Evolutionary conservation across 768 basidiomycete species (phyloP), one percentile per base, ranked within the genome.

Genomic region (Lentinus brumalis): DNA sequence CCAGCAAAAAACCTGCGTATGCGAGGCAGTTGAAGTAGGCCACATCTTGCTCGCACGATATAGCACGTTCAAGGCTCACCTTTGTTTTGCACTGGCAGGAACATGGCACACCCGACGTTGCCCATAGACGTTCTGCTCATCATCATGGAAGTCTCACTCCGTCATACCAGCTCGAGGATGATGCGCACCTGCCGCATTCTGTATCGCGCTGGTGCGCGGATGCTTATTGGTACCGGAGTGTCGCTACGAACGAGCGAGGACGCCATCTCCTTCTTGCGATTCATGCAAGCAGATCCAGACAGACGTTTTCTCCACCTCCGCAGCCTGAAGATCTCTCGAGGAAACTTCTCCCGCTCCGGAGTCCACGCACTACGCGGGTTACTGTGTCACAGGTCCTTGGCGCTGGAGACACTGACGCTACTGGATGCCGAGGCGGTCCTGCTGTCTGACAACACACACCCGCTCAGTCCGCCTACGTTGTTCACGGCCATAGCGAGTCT

Each of bases 131-230:
- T 62, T 26, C 45, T 62, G 12, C 45, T 50, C 29, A 40, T 49
- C 30, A 41, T 62, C 45, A 41, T 62, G 56, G 40, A 46, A 16
- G 2, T 50, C 8, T 49, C 47, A 5, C n/a, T 29, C 4, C 56
- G 31, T 16, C 15, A 6, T 3, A 35, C 52, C 30, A 54, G 47
- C n/a, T 8, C 45, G 29, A 44, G 32, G 11, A 52, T 57, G 52
- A 57, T 53, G 56, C 35, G 38, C 14, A 62, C 61, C 7, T 62
- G 56, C 30, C 61, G 61, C n/a, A 29, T 51, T 1, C 30, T 62
- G 26, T 53, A 53, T 14, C 2, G 45, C 15, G 9, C 18, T 4
- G 56, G 56, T 6, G 40, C 51, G 5, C 32, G 52, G 21, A 30
- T 53, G 16, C 61, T 62, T 31, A 31, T 62, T 21, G 55, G 52